Percentiles rank a stretch among this genome's conserved stretches.
These are phyloP conservation scores for Rhinocladiella similis DNA, from an alignment of 2,329 filamentous ascomycete species.

Conservation along the genomic window DNA sequence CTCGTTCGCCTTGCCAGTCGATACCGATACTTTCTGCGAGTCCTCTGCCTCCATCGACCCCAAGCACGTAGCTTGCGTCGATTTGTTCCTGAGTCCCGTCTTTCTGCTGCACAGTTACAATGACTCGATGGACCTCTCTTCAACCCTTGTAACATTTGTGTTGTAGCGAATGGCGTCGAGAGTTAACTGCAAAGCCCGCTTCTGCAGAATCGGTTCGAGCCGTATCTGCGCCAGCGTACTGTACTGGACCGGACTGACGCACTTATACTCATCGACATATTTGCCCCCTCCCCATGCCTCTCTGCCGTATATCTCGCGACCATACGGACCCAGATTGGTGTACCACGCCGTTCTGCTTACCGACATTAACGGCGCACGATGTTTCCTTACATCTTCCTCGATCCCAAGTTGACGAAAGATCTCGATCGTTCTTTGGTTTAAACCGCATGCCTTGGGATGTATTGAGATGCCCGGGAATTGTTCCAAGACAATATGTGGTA, in stretches of 20 bases:
- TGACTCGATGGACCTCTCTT: slow-evolving; percentile 28
- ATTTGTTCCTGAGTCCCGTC: slow-evolving; percentile 12
- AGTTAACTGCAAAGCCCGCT: slow-evolving; percentile 34
- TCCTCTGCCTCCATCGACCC: slow-evolving; percentile 36
- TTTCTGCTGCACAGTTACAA: slow-evolving; percentile 25
- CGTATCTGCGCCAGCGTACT: slow-evolving; percentile 37
- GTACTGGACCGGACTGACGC: slow-evolving; percentile 33
- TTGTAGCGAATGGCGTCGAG: slow-evolving; percentile 32
- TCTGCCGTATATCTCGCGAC: slow-evolving; percentile 32
- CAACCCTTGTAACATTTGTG: slow-evolving; percentile 31
- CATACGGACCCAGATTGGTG: slow-evolving; percentile 34
- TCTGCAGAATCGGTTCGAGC: slow-evolving; percentile 37
- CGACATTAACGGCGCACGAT: slow-evolving; percentile 28
- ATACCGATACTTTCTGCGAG: slow-evolving; percentile 35
- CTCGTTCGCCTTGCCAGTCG: slow-evolving; percentile 32
- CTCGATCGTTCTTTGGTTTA: slow-evolving; percentile 33
- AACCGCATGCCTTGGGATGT: slow-evolving; percentile 35
- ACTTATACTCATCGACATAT: slow-evolving; percentile 30
- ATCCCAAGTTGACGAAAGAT: slow-evolving; percentile 34
- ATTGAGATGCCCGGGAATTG: slow-evolving; percentile 35
- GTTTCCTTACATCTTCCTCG: slow-evolving; percentile 32
- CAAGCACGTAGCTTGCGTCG: slow-evolving; percentile 34
- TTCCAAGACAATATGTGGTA: slow-evolving; percentile 35
- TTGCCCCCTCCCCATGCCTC: slow-evolving; percentile 35
- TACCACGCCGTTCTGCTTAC: slow-evolving; percentile 35